Conservation (phyloP, 1,139 yeast species). For the Protomyces lactucae-debilis region DNA sequence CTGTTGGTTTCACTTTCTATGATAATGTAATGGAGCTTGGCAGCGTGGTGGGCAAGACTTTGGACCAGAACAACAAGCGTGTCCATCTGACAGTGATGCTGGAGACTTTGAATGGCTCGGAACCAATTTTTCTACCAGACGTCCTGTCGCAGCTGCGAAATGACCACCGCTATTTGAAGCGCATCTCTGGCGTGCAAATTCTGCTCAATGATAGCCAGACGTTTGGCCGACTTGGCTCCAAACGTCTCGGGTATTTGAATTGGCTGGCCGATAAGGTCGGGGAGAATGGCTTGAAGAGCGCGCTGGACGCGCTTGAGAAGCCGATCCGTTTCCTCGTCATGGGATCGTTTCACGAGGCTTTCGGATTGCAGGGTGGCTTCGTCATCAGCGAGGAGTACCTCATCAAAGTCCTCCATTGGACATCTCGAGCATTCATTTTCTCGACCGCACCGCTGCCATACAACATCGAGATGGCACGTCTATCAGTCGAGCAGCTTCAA, state of each 20-base stretch:
- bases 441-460: constrained; percentile 22
- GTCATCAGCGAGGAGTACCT: constrained; percentile 13
- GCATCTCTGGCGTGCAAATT: constrained; percentile 8
- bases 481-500: neutral
- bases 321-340: constrained; percentile 7
- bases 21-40: neutral
- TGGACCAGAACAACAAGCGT: neutral
- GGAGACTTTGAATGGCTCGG: neutral
- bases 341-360: constrained; percentile 20
- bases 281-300: neutral
- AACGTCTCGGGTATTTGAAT: constrained; percentile 7
- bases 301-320: neutral
- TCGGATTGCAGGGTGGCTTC: constrained; percentile 21
- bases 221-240: constrained; percentile 5
- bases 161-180: neutral
- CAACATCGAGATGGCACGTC: constrained; percentile 20
- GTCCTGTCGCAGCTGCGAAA: neutral
- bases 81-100: constrained; percentile 11
- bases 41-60: neutral
- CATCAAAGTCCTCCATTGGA: constrained; percentile 21
- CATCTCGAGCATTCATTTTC: constrained; percentile 22
- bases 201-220: constrained; percentile 12
- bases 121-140: neutral
- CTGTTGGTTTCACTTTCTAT: constrained; percentile 2
- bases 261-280: constrained; percentile 1